These are phyloP conservation scores for Craspedostauros australis DNA, from an alignment of 108 stramenopile species.

Conservation along the genomic window DNA sequence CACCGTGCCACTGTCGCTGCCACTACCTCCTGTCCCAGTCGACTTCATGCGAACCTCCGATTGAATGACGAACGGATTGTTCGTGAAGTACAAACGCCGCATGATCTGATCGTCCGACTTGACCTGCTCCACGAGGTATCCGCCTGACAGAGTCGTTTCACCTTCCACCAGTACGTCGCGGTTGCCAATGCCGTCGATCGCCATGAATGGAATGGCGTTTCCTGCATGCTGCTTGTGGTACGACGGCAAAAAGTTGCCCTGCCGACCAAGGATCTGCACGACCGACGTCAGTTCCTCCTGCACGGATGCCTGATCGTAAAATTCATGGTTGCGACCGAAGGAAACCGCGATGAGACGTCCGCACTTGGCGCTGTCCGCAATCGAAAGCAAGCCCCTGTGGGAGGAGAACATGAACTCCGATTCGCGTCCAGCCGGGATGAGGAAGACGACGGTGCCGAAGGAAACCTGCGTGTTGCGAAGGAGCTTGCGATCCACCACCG, in stretches of 20 bases:
- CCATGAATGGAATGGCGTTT: constrained; percentile 20
- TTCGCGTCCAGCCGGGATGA: constrained; percentile 21
- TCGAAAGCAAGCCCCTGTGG: neutral
- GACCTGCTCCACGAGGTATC: constrained; percentile 17
- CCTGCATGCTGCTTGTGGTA: neutral
- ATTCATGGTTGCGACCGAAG: constrained; percentile 6
- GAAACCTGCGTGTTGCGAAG: neutral
- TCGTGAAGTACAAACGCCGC: constrained; percentile 19
- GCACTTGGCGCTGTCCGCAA: constrained; percentile 6
- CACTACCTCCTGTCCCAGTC: too few relatives aligned
- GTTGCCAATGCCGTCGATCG: constrained; percentile 19
- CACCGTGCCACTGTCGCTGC: too few relatives aligned
- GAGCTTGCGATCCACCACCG: constrained; percentile 4
- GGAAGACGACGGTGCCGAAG: constrained; percentile 5
- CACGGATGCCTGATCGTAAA: neutral
- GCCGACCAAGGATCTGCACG: constrained; percentile 12
- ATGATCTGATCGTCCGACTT: neutral
- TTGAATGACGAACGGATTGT: constrained; percentile 24
- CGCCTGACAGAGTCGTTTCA: constrained; percentile 1
- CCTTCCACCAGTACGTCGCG: constrained; percentile 11
- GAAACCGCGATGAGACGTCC: constrained; percentile 16
- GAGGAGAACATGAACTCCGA: constrained; percentile 14
- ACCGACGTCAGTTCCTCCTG: constrained; percentile 18
- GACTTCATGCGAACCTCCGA: constrained; percentile 9
- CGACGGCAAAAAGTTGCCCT: constrained; percentile 11